Evolutionary conservation across 2,329 filamentous ascomycete genomes (phyloP).

Genomic region (Alternaria triticimaculans): DNA sequence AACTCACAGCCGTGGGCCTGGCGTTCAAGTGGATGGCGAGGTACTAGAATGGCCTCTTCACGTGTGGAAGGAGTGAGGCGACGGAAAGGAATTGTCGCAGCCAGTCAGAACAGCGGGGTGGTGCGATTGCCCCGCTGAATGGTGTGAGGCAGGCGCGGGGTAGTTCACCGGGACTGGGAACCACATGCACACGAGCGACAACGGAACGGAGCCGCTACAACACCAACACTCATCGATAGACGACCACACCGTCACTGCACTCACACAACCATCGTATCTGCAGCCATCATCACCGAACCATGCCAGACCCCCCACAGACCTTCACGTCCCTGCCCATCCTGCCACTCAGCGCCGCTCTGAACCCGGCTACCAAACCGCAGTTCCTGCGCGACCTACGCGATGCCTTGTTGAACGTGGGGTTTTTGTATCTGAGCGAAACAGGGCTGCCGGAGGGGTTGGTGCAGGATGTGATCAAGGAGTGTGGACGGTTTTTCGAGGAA

Average conservation of each 20-base stretch:
- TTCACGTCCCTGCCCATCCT: conserved; percentile 81
- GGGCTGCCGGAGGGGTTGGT: conserved; percentile 65
- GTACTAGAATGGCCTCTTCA: conserved; percentile 14
- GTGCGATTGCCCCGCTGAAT: conserved; percentile 30
- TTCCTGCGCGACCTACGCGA: conserved; percentile 76
- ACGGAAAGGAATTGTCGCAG: background rate
- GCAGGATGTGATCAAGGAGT: conserved; percentile 69
- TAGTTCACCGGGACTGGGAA: background rate
- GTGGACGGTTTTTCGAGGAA: conserved; percentile 74
- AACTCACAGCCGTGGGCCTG: conserved; percentile 39
- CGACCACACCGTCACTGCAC: too few species aligned
- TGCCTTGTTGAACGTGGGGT: conserved; percentile 85
- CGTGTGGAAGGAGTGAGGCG: background rate
- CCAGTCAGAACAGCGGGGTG: background rate
- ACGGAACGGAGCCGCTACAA: background rate
- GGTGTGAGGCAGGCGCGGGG: conserved; percentile 7
- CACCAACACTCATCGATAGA: too few species aligned
- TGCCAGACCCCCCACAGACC: conserved; percentile 35
- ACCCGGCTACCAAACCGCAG: conserved; percentile 72
- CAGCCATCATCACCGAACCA: background rate
- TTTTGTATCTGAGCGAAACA: conserved; percentile 83
- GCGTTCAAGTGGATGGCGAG: conserved; percentile 35
- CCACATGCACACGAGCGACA: conserved; percentile 2
- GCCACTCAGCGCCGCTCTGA: conserved; percentile 71
- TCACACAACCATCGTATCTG: too few species aligned